Evolutionary conservation across 2,329 filamentous ascomycete species (phyloP), one percentile per base, ranked within the genome.

Genomic region (Helotiales sp.): DNA sequence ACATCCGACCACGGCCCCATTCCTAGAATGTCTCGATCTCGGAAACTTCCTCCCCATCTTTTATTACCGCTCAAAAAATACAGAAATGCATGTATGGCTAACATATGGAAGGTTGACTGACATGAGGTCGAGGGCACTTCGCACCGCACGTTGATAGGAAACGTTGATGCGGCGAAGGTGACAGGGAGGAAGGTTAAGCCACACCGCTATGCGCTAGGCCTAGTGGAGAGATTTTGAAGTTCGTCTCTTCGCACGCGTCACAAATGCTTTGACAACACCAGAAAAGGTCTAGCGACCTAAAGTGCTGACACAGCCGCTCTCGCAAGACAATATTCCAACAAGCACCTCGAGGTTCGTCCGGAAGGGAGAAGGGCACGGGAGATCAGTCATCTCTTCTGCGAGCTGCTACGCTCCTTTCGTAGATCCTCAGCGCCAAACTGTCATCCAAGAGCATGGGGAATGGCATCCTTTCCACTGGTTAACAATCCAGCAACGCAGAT

Each of bases 121-220:
- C 13, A 24, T 44, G n/a, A n/a, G n/a, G n/a, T 33, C n/a, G 24
- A 46, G 6, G 40, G 13, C 15, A 27, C 24, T 15, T 52, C 47
- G 47, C 54, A 52, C n/a, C 22, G 53, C 24, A 55, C 50, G 47
- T 46, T 48, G 6, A 19, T 29, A 44, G 53, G 53, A 42, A 40
- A 30, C 33, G 44, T 24, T 15, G 13, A 33, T 17, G 9, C 29
- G 34, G 34, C 15, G 34, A 36, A n/a, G 13, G 6, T 15, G 40
- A 12, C 22, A 15, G 19, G 40, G 40, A 17, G 5, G 33, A 36
- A 15, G 9, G 38, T 22, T 22, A 9, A 27, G 40, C 40, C 40
- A 44, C 40, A 44, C 1, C 15, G 2, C 3, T 6, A 24, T 24
- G 5, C 12, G 30, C 40, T 44, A 44, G 12, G 24, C 40, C 40